These are phyloP conservation scores for Tinospora cordifolia DNA, from an alignment of 164 flowering plant species.

Conservation along the genomic window DNA sequence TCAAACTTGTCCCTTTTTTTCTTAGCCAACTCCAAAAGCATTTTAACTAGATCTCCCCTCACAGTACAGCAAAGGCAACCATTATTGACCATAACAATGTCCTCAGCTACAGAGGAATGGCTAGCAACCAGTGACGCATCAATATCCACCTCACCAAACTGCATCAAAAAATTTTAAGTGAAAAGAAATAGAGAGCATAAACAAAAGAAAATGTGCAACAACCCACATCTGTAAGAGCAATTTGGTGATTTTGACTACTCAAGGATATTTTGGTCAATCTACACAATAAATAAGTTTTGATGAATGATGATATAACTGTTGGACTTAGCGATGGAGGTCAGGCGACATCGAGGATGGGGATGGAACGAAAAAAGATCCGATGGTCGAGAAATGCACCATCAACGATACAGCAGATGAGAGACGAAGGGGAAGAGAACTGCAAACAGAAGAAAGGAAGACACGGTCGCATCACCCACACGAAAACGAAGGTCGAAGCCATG, in stretches of 20 bases:
- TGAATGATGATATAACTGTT: too few relatives aligned
- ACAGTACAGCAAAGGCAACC: slow-evolving; percentile 97
- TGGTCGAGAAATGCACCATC: too few relatives aligned
- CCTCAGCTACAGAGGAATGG: slow-evolving; percentile 62
- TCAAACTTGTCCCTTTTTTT: slow-evolving; percentile 73
- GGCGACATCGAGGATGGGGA: too few relatives aligned
- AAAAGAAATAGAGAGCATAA: neutral
- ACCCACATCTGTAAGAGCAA: neutral
- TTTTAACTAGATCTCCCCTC: slow-evolving; percentile 85
- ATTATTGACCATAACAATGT: slow-evolving; percentile 88
- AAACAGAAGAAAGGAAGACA: too few relatives aligned
- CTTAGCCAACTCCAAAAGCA: slow-evolving; percentile 73
- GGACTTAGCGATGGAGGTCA: too few relatives aligned
- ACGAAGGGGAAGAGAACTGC: too few relatives aligned
- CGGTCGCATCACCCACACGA: too few relatives aligned
- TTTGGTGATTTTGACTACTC: neutral
- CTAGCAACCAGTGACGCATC: slow-evolving; percentile 93
- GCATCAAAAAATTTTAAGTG: slow-evolving; percentile 10
- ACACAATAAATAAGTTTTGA: too few relatives aligned
- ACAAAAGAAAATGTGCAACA: neutral
- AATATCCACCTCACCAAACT: slow-evolving; percentile 98
- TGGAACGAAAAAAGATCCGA: too few relatives aligned
- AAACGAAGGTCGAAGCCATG: too few relatives aligned
- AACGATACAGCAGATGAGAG: too few relatives aligned
- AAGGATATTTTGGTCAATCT: too few relatives aligned